Base-by-base conservation (phyloP, 345 rosid genomes). In the Isatis tinctoria region DNA sequence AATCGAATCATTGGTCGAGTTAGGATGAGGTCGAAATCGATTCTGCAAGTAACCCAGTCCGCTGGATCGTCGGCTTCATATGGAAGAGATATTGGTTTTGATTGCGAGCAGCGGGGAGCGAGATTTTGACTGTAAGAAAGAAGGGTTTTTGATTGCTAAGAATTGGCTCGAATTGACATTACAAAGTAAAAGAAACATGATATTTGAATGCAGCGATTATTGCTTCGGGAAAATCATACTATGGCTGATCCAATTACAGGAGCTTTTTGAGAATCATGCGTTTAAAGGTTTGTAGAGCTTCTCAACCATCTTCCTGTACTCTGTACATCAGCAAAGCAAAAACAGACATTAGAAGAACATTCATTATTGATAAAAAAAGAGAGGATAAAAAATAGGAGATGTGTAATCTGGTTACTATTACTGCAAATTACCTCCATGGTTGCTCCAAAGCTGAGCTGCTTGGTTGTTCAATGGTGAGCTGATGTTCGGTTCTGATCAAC, bases 381-480 rank as follows among this genome's bases (percentile, higher is more conserved):
- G 53, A 20, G 68, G n/a, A n/a, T n/a, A n/a, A n/a, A 75, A 17
- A 52, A 36, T 56, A 57, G 43, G 17, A 43, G 22, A 70, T 35
- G 27, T 41, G 13, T 60, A 26, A 14, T 61, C 17, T 32, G 51
- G 30, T 35, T 43, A 40, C 30, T 16, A 47, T 22, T 4, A 17
- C 6, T 44, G 20, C 40, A 22, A 13, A 3, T 8, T 73, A 89
- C 96, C 97, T 85, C 86, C 89, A 83, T 85, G 98, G 68, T 91
- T 90, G 86, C 87, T 77, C 97, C 98, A 94, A 32, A 94, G 89
- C 64, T 91, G 96, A 44, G 98, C 97, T 65, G 98, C 98, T 78
- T 91, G 97, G 61, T 84, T 85, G 85, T 94, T 94, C 60, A 94
- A 74, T 64, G 98, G 98, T 6, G 98, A 94, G 77, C 90, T 91